phyloP scores from a whole-genome alignment of 192 early-diverging fungal species.

The Coemansia sp. region DNA sequence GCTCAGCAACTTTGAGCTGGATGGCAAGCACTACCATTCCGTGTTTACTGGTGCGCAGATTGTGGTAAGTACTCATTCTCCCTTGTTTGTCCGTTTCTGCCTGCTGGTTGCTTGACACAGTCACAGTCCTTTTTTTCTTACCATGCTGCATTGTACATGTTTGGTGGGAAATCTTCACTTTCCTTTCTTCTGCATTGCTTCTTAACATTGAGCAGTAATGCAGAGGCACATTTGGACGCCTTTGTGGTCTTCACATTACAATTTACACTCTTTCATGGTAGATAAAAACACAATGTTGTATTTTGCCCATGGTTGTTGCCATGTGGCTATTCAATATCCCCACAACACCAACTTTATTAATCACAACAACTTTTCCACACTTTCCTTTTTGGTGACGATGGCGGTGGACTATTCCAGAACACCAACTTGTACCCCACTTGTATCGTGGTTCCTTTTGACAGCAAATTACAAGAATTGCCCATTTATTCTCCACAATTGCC shows the following conservation, averaged over 20 bases:
- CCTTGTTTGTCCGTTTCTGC: not conserved
- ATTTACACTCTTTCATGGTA: not conserved
- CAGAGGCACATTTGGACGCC: not conserved
- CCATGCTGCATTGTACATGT: not conserved
- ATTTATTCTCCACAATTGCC: not conserved
- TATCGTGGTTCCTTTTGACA: not conserved
- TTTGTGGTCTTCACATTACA: not conserved
- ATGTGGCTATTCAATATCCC: not conserved
- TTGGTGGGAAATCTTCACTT: not conserved
- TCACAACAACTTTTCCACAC: not conserved
- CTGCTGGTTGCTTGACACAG: not conserved
- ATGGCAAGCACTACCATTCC: slow-evolving; percentile 51
- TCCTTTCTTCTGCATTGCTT: not conserved
- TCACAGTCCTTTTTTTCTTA: not conserved
- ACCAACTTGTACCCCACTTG: not conserved
- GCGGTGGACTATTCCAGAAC: not conserved
- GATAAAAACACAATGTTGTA: not conserved
- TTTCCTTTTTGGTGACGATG: not conserved
- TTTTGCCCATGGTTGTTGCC: not conserved
- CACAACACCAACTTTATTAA: not conserved
- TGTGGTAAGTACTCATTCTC: slow-evolving; percentile 42
- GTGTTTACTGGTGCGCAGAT: slow-evolving; percentile 55
- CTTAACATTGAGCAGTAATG: not conserved
- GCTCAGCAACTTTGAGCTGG: slow-evolving; percentile 46
- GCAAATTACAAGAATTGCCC: not conserved